Conservation (phyloP, 805 yeast genomes). For the Alloascoidea africana region DNA sequence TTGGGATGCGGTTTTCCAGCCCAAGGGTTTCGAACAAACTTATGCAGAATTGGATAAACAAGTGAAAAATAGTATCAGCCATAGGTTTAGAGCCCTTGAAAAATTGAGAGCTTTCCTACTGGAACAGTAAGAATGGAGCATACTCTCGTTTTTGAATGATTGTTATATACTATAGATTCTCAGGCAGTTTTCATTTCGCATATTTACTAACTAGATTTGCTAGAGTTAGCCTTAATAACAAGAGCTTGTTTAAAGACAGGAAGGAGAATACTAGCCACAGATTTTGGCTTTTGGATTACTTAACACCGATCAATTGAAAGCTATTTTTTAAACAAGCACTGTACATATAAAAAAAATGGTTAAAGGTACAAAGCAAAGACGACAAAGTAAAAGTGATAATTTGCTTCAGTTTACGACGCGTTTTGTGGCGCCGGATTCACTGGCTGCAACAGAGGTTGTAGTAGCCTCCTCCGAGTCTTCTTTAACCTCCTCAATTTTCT, state of each 20-base stretch:
- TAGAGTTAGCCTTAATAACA: too few species aligned
- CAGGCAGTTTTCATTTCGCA: too few species aligned
- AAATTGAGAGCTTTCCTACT: constrained; percentile 41
- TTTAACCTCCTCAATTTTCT: constrained; percentile 3
- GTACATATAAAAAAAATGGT: neutral
- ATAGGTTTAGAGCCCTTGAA: constrained; percentile 71
- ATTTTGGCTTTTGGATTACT: too few species aligned
- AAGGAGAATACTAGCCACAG: too few species aligned
- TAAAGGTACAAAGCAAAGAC: too few species aligned
- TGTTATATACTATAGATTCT: too few species aligned
- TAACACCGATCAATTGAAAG: too few species aligned
- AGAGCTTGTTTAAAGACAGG: too few species aligned
- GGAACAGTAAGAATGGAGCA: too few species aligned
- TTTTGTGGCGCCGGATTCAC: constrained; percentile 8
- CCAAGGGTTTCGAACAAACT: constrained; percentile 56
- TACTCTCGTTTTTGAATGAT: too few species aligned
- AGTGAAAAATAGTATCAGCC: constrained; percentile 71
- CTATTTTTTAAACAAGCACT: neutral
- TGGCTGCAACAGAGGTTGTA: constrained; percentile 7
- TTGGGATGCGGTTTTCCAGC: constrained; percentile 88
- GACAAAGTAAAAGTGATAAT: neutral
- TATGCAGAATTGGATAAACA: constrained; percentile 82
- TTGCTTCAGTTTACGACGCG: neutral
- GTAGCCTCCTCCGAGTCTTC: constrained; percentile 6
- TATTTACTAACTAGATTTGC: too few species aligned